Evolutionary conservation across 768 basidiomycete species (phyloP).

Genomic region (Tulasnella sp.): DNA sequence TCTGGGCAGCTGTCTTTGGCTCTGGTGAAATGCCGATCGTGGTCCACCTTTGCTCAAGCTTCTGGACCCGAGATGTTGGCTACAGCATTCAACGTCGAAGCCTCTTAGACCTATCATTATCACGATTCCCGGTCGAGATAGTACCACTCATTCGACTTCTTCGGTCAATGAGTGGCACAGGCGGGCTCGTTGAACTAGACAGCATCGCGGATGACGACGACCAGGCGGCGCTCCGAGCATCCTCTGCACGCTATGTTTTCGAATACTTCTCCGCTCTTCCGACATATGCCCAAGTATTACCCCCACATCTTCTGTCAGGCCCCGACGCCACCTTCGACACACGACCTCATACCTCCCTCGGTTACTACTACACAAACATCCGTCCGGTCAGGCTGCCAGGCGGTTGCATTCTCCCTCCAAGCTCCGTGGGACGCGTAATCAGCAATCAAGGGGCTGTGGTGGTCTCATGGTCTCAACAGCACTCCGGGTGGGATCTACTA

Average conservation of each 20-base stretch:
- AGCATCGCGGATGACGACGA: slow-evolving; percentile 13
- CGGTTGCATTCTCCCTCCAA: slow-evolving; percentile 54
- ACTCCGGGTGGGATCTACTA: slow-evolving; percentile 79
- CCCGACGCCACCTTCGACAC: slow-evolving; percentile 38
- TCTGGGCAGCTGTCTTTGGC: slow-evolving; percentile 72
- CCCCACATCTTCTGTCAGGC: slow-evolving; percentile 48
- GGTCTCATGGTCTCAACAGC: slow-evolving; percentile 67
- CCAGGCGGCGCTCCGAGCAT: slow-evolving; percentile 35
- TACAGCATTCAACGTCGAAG: slow-evolving; percentile 57
- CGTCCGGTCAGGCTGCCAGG: slow-evolving; percentile 65
- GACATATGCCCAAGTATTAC: slow-evolving; percentile 65
- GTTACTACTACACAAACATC: slow-evolving; percentile 41
- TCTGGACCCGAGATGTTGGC: slow-evolving; percentile 49
- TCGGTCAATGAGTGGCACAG: slow-evolving; percentile 62
- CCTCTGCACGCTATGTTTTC: slow-evolving; percentile 60
- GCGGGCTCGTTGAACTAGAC: slow-evolving; percentile 45
- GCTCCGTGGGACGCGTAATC: slow-evolving; percentile 56
- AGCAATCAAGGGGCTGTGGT: slow-evolving; percentile 52
- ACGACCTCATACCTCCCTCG: slow-evolving; percentile 3
- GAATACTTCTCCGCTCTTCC: slow-evolving; percentile 62
- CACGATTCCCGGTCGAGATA: slow-evolving; percentile 74
- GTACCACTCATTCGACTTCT: slow-evolving; percentile 58
- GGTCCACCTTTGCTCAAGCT: slow-evolving; percentile 59
- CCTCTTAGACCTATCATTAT: slow-evolving; percentile 69
- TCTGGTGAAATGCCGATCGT: slow-evolving; percentile 55